Evolutionary conservation across 2,329 filamentous ascomycete genomes (phyloP).

Genomic region (Exserohilum rostratum): DNA sequence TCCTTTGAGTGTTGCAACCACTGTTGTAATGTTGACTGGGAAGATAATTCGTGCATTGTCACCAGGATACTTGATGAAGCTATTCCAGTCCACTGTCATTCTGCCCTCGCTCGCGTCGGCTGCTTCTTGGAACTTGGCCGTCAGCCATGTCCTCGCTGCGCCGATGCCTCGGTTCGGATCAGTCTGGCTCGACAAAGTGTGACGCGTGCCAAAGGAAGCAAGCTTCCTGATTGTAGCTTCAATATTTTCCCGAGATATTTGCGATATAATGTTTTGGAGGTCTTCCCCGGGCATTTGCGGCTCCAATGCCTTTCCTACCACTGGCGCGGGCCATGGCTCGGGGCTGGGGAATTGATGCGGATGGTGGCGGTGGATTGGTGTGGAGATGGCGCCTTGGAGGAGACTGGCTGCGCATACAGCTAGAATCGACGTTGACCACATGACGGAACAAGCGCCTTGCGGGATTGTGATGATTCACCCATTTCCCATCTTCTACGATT

Average conservation of each 20-base stretch:
- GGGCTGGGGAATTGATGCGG: constrained; percentile 17
- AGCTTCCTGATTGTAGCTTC: constrained; percentile 58
- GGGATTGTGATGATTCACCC: background rate
- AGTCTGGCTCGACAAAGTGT: constrained; percentile 60
- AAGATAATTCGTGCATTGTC: constrained; percentile 51
- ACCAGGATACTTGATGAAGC: constrained; percentile 52
- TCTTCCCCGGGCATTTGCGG: constrained; percentile 49
- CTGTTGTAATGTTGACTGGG: constrained; percentile 58
- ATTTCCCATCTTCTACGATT: background rate
- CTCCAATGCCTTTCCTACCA: constrained; percentile 35
- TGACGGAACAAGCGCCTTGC: background rate
- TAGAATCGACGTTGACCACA: constrained; percentile 16
- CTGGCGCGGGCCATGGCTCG: constrained; percentile 46
- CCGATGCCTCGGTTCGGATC: constrained; percentile 58
- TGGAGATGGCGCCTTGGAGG: constrained; percentile 11
- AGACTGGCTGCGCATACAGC: constrained; percentile 11
- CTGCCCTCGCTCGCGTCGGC: constrained; percentile 54
- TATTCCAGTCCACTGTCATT: constrained; percentile 58
- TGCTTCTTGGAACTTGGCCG: constrained; percentile 52
- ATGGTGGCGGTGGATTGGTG: constrained; percentile 22
- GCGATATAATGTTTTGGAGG: constrained; percentile 43
- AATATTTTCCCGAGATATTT: constrained; percentile 52
- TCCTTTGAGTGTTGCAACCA: constrained; percentile 54
- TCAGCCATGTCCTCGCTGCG: constrained; percentile 61
- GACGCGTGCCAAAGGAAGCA: constrained; percentile 60